A percentile compares a stretch with the other conserved stretches of the same genome.
Conservation (phyloP, 805 yeast genomes). For the Starmerella bombicola region DNA sequence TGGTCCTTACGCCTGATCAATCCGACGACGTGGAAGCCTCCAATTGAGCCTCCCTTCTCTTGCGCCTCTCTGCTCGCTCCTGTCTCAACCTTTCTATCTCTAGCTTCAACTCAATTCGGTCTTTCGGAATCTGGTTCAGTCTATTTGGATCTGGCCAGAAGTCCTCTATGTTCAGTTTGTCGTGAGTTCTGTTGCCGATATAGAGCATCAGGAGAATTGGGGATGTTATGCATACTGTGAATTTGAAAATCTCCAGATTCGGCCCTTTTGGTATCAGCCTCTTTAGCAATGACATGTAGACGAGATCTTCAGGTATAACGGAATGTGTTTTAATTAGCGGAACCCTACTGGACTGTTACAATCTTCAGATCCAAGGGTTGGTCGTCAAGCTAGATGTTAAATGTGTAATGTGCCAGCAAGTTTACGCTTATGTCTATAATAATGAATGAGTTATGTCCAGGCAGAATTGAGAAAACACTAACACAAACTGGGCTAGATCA, state of each 20-base stretch:
- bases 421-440: too few relatives aligned
- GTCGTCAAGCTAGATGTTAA: too few relatives aligned
- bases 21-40: too few relatives aligned
- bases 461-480: too few relatives aligned
- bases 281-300: slow-evolving; percentile 3
- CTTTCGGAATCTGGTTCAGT: slow-evolving; percentile 81
- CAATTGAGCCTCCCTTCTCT: slow-evolving; percentile 6
- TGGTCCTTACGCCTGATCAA: too few relatives aligned
- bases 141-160: slow-evolving; percentile 97
- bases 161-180: slow-evolving; percentile 79
- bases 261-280: slow-evolving; percentile 19
- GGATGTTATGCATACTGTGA: slow-evolving; percentile 70
- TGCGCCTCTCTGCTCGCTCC: slow-evolving; percentile 37
- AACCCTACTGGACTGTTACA: too few relatives aligned
- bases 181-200: slow-evolving; percentile 82
- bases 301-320: not conserved
- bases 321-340: too few relatives aligned
- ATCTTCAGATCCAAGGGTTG: too few relatives aligned
- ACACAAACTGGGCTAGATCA: too few relatives aligned
- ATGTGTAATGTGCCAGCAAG: not conserved
- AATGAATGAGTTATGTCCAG: too few relatives aligned
- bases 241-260: slow-evolving; percentile 34
- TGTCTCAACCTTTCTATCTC: slow-evolving; percentile 78
- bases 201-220: slow-evolving; percentile 90
- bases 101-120: slow-evolving; percentile 80